Base-by-base conservation (phyloP, 345 rosid species). In the Populus deltoides region DNA sequence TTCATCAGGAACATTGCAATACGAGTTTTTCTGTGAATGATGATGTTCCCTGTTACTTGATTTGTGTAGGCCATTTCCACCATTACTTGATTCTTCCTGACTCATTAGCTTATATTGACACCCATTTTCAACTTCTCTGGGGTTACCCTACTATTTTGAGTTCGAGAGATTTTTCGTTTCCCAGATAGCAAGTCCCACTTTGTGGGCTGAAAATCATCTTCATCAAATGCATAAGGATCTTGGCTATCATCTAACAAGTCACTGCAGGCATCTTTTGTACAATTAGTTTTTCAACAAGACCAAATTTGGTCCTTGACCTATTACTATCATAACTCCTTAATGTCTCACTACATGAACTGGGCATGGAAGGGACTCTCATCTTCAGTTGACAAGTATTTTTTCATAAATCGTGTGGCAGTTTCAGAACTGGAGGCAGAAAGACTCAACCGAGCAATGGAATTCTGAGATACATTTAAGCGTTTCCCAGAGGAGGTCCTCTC, bases 211-310 rank as follows among this genome's bases (percentile, higher is more conserved):
- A 88, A 88, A 51, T 90, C 98, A 66, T 87, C 93, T 62, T 89
- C 91, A 87, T 89, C 91, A 85, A 93, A 96, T 73, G 98, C 91
- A 74, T 36, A 96, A 75, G 99, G 98, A 88, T 93, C 99, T 77
- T 90, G 84, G 67, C 85, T 75, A 68, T 87, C 89, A 77, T 87
- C 90, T 47, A 85, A 78, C 71, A 72, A 57, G 65, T 85, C 84
- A 82, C 68, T 83, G 51, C 71, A 76, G 27, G 59, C 67, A 75
- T 67, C 82, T 75, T 78, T 87, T 78, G 70, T 72, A 81, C 72
- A 69, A 70, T 75, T 86, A 55, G 80, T 53, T 74, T 72, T 77
- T 85, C 82, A 71, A 59, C 78, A 84, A 81, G 77, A 62, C 78
- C 67, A 67, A 74, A 74, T 55, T 79, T 81, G 78, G 79, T 79